A percentile compares a stretch with the other conserved stretches of the same genome.
phyloP scores from a whole-genome alignment of 495 filamentous ascomycete species.

The Neurospora sp. region DNA sequence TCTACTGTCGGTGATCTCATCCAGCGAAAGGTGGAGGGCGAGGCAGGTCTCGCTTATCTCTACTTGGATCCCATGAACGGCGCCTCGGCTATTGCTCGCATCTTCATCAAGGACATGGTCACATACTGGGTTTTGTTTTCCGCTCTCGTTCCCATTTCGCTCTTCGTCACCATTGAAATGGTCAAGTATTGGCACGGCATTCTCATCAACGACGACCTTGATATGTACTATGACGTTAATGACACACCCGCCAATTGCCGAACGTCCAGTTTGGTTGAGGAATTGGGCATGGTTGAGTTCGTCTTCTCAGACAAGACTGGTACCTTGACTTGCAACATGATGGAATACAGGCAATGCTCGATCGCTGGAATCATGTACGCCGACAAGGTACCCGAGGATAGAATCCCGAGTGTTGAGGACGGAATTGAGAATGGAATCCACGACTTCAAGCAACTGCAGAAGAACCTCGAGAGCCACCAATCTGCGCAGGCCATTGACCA shows the following conservation, averaged over 20 bases:
- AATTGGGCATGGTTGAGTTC: constrained; percentile 95
- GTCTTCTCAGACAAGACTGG: constrained; percentile 99
- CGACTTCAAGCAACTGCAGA: constrained; percentile 67
- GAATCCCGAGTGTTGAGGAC: constrained; percentile 65
- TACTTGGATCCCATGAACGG: constrained; percentile 39
- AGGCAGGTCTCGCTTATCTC: constrained; percentile 57
- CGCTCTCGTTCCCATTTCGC: constrained; percentile 88
- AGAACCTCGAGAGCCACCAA: constrained; percentile 62
- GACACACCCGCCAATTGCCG: constrained; percentile 94
- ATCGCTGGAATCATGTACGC: constrained; percentile 93
- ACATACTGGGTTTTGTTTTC: constrained; percentile 99
- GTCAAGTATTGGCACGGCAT: constrained; percentile 98
- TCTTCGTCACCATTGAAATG: constrained; percentile 96
- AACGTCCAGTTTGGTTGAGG: constrained; percentile 93
- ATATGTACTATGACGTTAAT: constrained; percentile 94
- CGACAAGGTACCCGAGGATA: constrained; percentile 87
- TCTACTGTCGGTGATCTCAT: constrained; percentile 88
- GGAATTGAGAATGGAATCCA: constrained; percentile 72
- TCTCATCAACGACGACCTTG: constrained; percentile 91
- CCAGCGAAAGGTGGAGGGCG: constrained; percentile 48
- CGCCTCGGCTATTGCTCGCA: constrained; percentile 48
- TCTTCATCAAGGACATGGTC: constrained; percentile 91
- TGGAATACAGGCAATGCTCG: constrained; percentile 95
- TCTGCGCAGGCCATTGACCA: constrained; percentile 68
- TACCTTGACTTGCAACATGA: constrained; percentile 96